Evolutionary conservation across 2,329 filamentous ascomycete species (phyloP).

Genomic region (Colletotrichum limetticola): DNA sequence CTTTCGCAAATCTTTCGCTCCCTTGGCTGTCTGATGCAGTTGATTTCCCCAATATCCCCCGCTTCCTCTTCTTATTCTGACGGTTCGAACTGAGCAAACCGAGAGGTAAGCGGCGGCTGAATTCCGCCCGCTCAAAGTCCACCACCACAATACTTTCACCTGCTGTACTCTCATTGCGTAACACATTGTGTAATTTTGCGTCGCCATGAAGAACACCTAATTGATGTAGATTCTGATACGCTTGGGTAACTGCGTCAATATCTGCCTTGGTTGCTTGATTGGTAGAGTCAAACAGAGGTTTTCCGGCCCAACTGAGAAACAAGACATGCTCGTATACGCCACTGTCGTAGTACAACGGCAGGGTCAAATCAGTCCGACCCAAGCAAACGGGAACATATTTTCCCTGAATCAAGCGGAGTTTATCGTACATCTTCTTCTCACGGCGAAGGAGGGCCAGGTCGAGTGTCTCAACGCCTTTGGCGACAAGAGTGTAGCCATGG

Average conservation of each 20-base stretch:
- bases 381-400: conserved; percentile 48
- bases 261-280: conserved; percentile 27
- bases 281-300: conserved; percentile 37
- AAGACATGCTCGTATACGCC: conserved; percentile 45
- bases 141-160: too few relatives aligned
- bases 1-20: too few relatives aligned
- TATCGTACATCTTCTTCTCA: conserved; percentile 46
- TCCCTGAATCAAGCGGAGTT: conserved; percentile 45
- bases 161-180: too few relatives aligned
- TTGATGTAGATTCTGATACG: neutral
- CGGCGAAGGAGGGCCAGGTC: conserved; percentile 39
- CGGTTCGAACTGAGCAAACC: too few relatives aligned
- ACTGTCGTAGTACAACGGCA: conserved; percentile 45
- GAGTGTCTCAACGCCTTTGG: conserved; percentile 48
- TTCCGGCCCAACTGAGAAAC: conserved; percentile 47
- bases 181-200: too few relatives aligned
- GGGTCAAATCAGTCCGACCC: conserved; percentile 41
- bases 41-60: too few relatives aligned
- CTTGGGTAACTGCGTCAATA: conserved; percentile 11
- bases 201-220: too few relatives aligned
- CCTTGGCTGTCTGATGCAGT: too few relatives aligned
- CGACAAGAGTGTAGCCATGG: conserved; percentile 50
- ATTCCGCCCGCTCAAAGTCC: too few relatives aligned
- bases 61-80: too few relatives aligned
- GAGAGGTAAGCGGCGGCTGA: too few relatives aligned